Evolutionary conservation across 2,329 filamentous ascomycete genomes (phyloP).

Genomic region (Diaporthe caulivora): DNA sequence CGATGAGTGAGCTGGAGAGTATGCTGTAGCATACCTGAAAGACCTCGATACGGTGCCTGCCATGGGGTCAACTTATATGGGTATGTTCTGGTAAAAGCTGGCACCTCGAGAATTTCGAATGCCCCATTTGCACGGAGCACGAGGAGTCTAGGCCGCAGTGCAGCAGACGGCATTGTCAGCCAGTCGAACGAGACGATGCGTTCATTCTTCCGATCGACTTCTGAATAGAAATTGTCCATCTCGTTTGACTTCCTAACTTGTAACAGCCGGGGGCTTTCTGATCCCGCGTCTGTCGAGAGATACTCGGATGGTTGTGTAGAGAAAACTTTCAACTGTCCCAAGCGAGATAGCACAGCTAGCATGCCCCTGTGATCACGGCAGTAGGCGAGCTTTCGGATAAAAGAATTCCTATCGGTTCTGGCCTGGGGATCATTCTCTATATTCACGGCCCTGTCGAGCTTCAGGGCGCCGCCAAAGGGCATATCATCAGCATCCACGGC

Average conservation of each 20-base stretch:
- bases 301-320: constrained; percentile 67
- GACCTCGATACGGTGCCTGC: constrained; percentile 68
- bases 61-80: constrained; percentile 72
- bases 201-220: constrained; percentile 65
- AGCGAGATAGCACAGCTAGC: constrained; percentile 71
- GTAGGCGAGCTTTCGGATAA: constrained; percentile 73
- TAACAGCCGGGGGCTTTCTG: constrained; percentile 68
- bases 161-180: constrained; percentile 69
- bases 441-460: constrained; percentile 68
- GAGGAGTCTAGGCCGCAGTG: constrained; percentile 68
- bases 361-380: constrained; percentile 72
- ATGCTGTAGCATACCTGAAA: constrained; percentile 58
- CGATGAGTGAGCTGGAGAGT: not conserved
- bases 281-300: constrained; percentile 53
- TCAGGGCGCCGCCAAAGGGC: constrained; percentile 72
- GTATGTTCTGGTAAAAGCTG: constrained; percentile 68
- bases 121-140: constrained; percentile 71
- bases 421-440: constrained; percentile 62
- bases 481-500: constrained; percentile 72
- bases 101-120: constrained; percentile 73
- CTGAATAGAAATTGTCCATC: constrained; percentile 70
- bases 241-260: constrained; percentile 71
- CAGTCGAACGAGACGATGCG: constrained; percentile 78
- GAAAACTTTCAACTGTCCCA: constrained; percentile 73
- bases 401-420: constrained; percentile 65